Percentiles rank a stretch among this genome's conserved stretches.
Evolutionary conservation across 345 rosid species (phyloP).

Genomic region (Psidium guajava): DNA sequence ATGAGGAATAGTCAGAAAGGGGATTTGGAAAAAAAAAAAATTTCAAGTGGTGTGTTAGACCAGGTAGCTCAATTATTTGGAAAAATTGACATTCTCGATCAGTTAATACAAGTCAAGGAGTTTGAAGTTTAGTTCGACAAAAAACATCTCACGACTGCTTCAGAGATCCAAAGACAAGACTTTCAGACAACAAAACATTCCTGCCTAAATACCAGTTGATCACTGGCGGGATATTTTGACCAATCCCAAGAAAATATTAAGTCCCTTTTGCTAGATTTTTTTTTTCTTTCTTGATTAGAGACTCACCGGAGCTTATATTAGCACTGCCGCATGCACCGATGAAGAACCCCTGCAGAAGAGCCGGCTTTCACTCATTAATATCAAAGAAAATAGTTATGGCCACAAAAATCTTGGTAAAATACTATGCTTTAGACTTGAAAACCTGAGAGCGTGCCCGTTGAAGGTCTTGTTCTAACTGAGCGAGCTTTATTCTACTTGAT

Average conservation of each 20-base stretch:
- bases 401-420: not conserved
- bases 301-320: slow-evolving; percentile 73
- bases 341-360: slow-evolving; percentile 51
- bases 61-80: not conserved
- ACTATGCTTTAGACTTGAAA: not conserved
- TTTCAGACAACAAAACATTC: not conserved
- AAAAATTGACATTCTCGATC: not conserved
- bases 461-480: slow-evolving; percentile 91
- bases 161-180: not conserved
- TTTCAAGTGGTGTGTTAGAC: not conserved
- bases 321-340: slow-evolving; percentile 69
- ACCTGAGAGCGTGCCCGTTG: slow-evolving; percentile 97
- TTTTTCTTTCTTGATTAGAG: too few relatives aligned
- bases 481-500: slow-evolving; percentile 77
- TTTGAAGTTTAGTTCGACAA: not conserved
- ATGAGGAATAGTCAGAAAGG: not conserved
- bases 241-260: not conserved
- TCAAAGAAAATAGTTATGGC: not conserved
- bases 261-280: not conserved
- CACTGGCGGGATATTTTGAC: not conserved
- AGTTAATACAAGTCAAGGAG: not conserved
- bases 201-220: not conserved
- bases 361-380: not conserved
- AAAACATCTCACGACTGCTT: not conserved
- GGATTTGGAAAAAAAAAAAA: not conserved